phyloP scores from a whole-genome alignment of 345 rosid species.

The Arabidopsis suecica region DNA sequence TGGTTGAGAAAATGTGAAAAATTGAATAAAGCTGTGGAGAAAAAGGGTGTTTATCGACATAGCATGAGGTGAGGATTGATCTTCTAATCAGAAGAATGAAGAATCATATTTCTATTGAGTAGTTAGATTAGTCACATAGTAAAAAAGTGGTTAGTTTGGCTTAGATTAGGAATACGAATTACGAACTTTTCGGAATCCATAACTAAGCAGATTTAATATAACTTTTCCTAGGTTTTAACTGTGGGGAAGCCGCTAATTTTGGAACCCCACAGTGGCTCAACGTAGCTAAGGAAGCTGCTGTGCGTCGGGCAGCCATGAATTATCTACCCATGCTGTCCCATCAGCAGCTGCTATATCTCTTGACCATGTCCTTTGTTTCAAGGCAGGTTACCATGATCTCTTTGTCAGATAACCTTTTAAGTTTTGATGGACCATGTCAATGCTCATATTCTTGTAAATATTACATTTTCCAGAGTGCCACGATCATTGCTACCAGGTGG shows the following conservation, averaged over 20 bases:
- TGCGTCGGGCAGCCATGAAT: constrained; percentile 99
- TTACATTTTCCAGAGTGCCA: constrained; percentile 74
- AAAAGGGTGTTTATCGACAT: constrained; percentile 28
- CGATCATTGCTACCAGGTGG: constrained; percentile 92
- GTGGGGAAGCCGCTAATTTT: constrained; percentile 99
- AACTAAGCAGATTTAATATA: constrained; percentile 24
- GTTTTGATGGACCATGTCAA: constrained; percentile 3
- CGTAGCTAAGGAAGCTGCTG: constrained; percentile 98
- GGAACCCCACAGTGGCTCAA: constrained; percentile 98
- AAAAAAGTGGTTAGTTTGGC: constrained; percentile 16
- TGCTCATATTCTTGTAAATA: constrained; percentile 41
- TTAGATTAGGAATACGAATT: constrained; percentile 22
- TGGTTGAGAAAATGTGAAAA: constrained; percentile 29
- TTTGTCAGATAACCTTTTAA: constrained; percentile 16
- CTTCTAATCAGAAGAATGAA: constrained; percentile 21
- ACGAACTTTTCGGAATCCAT: background rate
- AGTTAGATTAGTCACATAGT: constrained; percentile 22
- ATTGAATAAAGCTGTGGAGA: constrained; percentile 20
- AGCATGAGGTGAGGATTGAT: constrained; percentile 33
- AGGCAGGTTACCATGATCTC: constrained; percentile 57
- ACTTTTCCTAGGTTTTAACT: constrained; percentile 75
- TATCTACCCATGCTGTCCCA: constrained; percentile 99
- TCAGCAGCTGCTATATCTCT: constrained; percentile 92
- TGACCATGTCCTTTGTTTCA: constrained; percentile 96
- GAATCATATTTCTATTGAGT: constrained; percentile 6